phyloP scores from a whole-genome alignment of 1,139 yeast genomes.

The Taphrina sp. region DNA sequence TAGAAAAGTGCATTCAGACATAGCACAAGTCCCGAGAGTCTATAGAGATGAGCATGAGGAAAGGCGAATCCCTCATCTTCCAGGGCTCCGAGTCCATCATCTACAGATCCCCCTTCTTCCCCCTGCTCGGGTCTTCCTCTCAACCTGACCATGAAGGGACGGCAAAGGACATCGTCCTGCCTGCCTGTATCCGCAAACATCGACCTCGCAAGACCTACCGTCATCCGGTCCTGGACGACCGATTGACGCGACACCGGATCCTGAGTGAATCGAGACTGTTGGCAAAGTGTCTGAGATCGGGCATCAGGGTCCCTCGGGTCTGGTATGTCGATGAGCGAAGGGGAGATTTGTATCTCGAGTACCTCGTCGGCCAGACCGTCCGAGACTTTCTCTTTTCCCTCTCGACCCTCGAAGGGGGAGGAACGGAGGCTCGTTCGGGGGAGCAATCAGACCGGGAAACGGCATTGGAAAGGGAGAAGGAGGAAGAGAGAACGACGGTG shows the following conservation, averaged over 20 bases:
- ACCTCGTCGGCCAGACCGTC: conserved; percentile 49
- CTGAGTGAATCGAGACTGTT: conserved; percentile 79
- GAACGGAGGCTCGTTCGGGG: too few species aligned
- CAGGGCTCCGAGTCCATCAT: conserved; percentile 98
- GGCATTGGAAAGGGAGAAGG: conserved; percentile 43
- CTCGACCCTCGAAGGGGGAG: conserved; percentile 14
- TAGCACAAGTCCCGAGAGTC: too few species aligned
- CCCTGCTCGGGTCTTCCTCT: too few species aligned
- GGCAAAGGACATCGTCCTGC: too few species aligned
- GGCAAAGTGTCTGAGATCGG: conserved; percentile 56
- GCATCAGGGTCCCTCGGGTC: conserved; percentile 66
- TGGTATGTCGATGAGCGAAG: conserved; percentile 69
- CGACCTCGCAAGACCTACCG: conserved; percentile 88
- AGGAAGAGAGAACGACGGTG: conserved; percentile 11
- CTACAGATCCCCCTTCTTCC: conserved; percentile 63
- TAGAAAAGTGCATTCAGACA: too few species aligned
- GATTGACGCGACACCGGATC: conserved; percentile 76
- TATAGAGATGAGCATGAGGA: too few species aligned
- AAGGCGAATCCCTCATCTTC: conserved; percentile 54
- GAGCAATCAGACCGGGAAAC: too few species aligned
- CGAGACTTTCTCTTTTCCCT: conserved; percentile 42
- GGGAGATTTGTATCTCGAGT: conserved; percentile 90
- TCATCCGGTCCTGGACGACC: conserved; percentile 75
- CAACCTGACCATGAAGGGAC: too few species aligned
- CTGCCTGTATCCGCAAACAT: conserved; percentile 69